Evolutionary conservation across 2,329 filamentous ascomycete species (phyloP), one percentile per base, ranked within the genome.

Genomic region (Epicoccum sorghinum): DNA sequence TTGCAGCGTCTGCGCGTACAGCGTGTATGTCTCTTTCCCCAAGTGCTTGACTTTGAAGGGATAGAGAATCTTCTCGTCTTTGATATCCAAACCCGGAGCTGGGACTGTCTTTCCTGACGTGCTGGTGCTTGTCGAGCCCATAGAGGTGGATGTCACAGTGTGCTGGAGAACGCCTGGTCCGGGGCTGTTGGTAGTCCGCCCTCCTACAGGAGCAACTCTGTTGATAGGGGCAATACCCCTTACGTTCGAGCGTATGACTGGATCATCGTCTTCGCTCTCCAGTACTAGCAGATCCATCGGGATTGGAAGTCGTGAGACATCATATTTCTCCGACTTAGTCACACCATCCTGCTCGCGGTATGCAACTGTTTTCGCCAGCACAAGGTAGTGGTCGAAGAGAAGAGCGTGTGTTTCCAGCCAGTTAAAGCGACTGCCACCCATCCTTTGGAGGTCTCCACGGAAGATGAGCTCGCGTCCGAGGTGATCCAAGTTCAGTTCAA

Each of bases 11-110:
- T 88, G 85, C 0, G 93, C 93, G 72, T 96, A 98, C 1, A 99
- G 80, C 0, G 90, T 96, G 73, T 97, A 98, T 0, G 91, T 88
- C 64, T 96, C 93, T 58, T 96, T 90, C 10, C 96, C 95, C 18
- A 99, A 83, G 77, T 99, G 95, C 78, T 97, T 97, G 71, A 99
- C 86, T 62, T 88, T 88, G 85, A 99, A 99, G 0, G 96, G 95
- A 71, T 93, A 99, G 65, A 99, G 77, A 40, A 95, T 89, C 69
- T 81, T 80, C 25, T 91, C 88, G 61, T 96, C 90, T 58, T 86
- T 89, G 25, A 82, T 77, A 30, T 86, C 85, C 14, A 83, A 70
- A 3, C 77, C 75, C 1, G 78, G 80, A 9, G 71, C 74, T 6
- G 79, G 74, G 10, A 79, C 77, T 41, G 77, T 79, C 47, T 79